These are phyloP conservation scores for Starmerella gropengiesseri DNA, from an alignment of 805 yeast species.

Conservation along the genomic window DNA sequence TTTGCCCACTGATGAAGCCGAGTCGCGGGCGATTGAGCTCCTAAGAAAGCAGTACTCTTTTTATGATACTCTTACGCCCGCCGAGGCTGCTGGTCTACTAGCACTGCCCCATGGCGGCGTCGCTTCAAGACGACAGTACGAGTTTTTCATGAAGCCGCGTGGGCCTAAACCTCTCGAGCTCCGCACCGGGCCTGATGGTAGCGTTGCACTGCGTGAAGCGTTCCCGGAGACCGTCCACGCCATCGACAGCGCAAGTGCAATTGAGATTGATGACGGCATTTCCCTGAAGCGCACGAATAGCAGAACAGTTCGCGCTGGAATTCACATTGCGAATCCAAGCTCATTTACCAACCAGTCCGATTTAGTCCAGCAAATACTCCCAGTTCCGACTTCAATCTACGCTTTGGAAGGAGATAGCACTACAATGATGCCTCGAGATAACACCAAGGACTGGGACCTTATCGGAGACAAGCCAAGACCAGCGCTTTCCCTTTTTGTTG, in stretches of 20 bases:
- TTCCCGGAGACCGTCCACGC: constrained; percentile 43
- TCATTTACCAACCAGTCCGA: constrained; percentile 38
- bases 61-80: constrained; percentile 4
- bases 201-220: constrained; percentile 3
- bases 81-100: constrained; percentile 16
- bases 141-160: constrained; percentile 9
- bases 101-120: constrained; percentile 4
- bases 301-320: constrained; percentile 34
- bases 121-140: constrained; percentile 1
- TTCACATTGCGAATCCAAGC: constrained; percentile 83
- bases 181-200: constrained; percentile 3
- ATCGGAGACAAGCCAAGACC: constrained; percentile 1
- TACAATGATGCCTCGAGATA: constrained; percentile 12
- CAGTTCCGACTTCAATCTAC: constrained; percentile 10
- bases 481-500: constrained; percentile 13
- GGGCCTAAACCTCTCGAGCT: neutral
- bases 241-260: constrained; percentile 69
- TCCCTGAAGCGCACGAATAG: constrained; percentile 30
- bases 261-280: constrained; percentile 90
- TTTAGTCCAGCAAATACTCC: constrained; percentile 30
- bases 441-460: constrained; percentile 7
- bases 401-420: neutral
- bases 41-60: constrained; percentile 10
- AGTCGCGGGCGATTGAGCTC: constrained; percentile 17
- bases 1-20: constrained; percentile 11